Percentiles rank a stretch among this genome's conserved stretches.
Evolutionary conservation across 148 eudicot species (phyloP).

Genomic region (Camellia granthamiana): DNA sequence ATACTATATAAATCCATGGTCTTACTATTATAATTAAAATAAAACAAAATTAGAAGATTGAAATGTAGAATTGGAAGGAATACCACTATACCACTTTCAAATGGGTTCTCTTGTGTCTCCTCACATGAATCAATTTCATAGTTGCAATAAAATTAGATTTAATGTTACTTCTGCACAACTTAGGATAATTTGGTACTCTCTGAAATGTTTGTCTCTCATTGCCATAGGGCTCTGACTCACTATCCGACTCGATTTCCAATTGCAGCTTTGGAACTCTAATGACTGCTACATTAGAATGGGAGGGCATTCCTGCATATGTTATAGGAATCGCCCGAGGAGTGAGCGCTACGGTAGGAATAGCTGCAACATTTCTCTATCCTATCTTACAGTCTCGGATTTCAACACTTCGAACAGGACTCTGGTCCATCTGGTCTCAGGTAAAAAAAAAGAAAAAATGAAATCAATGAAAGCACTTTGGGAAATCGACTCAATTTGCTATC

Average conservation of each 20-base stretch:
- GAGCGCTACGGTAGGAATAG: constrained; percentile 78
- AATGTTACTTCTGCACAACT: background rate
- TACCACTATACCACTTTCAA: no score
- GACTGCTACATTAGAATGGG: constrained; percentile 89
- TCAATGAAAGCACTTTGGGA: background rate
- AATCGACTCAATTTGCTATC: background rate
- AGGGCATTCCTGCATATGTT: constrained; percentile 79
- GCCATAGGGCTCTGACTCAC: background rate
- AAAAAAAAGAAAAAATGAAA: no score
- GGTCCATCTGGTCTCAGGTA: constrained; percentile 99
- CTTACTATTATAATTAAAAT: no score
- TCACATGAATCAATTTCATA: background rate
- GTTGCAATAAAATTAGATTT: no score
- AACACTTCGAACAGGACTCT: constrained; percentile 78
- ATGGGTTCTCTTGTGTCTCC: no score
- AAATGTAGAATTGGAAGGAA: no score
- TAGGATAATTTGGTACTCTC: background rate
- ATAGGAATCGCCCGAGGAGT: constrained; percentile 81
- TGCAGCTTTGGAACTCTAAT: constrained; percentile 87
- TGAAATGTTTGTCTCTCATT: background rate
- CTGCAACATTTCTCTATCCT: constrained; percentile 81
- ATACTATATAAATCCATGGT: no score
- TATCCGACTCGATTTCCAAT: background rate
- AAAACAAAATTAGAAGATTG: no score
- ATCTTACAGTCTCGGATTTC: constrained; percentile 61